A percentile compares a stretch with the other conserved stretches of the same genome.
Conservation (phyloP, 2,329 filamentous ascomycete species). For the Botryotinia calthae region DNA sequence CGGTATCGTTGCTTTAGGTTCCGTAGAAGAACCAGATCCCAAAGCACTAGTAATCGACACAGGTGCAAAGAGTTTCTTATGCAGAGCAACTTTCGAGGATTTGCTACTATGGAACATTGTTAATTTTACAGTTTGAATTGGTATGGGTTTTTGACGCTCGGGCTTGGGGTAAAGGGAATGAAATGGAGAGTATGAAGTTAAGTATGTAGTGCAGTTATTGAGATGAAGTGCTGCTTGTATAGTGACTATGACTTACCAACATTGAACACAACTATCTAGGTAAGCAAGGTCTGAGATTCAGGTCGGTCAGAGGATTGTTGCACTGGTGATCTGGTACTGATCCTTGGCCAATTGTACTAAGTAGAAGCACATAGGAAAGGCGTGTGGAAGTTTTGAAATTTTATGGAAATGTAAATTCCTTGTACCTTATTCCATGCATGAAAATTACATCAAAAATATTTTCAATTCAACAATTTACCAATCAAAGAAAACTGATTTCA, state of each 20-base stretch:
- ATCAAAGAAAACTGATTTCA: neutral
- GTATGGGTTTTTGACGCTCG: neutral
- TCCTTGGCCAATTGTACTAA: neutral
- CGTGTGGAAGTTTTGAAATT: neutral
- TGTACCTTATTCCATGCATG: neutral
- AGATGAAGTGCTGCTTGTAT: neutral
- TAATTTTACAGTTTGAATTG: neutral
- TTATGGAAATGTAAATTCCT: neutral
- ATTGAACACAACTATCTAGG: neutral
- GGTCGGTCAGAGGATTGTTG: neutral
- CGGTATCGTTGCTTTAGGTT: neutral
- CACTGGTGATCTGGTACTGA: neutral
- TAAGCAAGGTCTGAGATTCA: neutral
- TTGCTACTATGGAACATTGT: neutral
- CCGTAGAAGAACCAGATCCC: neutral
- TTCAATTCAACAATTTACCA: neutral
- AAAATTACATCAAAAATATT: neutral
- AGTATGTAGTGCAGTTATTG: neutral
- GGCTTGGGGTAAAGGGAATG: neutral
- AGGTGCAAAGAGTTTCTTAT: neutral
- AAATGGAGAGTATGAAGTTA: neutral
- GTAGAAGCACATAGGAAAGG: neutral
- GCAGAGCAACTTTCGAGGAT: neutral
- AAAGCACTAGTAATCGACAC: neutral
- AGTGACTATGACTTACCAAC: neutral